phyloP scores from a whole-genome alignment of 2,329 filamentous ascomycete species.

The Stagonosporopsis rhizophila region DNA sequence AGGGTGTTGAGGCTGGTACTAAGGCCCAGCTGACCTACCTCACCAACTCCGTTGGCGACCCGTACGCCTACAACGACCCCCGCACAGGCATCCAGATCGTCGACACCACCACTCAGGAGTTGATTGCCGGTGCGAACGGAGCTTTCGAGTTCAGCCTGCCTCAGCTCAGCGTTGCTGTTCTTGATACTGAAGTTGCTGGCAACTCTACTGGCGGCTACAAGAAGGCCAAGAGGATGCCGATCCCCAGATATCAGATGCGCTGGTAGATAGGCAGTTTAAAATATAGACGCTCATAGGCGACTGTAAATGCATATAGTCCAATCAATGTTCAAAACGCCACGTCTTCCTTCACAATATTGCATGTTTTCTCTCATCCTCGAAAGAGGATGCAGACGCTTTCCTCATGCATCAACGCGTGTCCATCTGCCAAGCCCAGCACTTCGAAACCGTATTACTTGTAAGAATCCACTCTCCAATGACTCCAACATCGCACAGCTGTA shows the following conservation, averaged over 20 bases:
- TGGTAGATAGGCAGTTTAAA: background rate
- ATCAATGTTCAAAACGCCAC: too few species aligned
- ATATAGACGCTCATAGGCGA: background rate
- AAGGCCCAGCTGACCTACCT: slow-evolving; percentile 51
- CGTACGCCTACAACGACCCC: slow-evolving; percentile 53
- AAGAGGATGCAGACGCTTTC: too few species aligned
- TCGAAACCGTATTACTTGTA: background rate
- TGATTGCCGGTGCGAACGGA: slow-evolving; percentile 52
- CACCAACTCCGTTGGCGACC: slow-evolving; percentile 50
- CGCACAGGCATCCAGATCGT: slow-evolving; percentile 57
- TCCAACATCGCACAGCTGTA: background rate
- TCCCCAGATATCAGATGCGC: slow-evolving; percentile 12
- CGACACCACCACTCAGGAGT: slow-evolving; percentile 23
- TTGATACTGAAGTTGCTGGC: slow-evolving; percentile 50
- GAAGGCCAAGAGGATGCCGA: slow-evolving; percentile 17
- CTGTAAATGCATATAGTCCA: background rate
- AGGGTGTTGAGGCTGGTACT: slow-evolving; percentile 36
- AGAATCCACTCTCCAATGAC: background rate
- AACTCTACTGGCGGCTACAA: slow-evolving; percentile 13
- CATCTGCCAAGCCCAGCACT: background rate
- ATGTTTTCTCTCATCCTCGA: too few species aligned
- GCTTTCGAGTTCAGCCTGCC: slow-evolving; percentile 62
- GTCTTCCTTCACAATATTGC: too few species aligned
- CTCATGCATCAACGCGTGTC: background rate
- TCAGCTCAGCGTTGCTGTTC: slow-evolving; percentile 63